Base-by-base conservation (phyloP, 2,329 filamentous ascomycete species). In the Alternaria sp. region DNA sequence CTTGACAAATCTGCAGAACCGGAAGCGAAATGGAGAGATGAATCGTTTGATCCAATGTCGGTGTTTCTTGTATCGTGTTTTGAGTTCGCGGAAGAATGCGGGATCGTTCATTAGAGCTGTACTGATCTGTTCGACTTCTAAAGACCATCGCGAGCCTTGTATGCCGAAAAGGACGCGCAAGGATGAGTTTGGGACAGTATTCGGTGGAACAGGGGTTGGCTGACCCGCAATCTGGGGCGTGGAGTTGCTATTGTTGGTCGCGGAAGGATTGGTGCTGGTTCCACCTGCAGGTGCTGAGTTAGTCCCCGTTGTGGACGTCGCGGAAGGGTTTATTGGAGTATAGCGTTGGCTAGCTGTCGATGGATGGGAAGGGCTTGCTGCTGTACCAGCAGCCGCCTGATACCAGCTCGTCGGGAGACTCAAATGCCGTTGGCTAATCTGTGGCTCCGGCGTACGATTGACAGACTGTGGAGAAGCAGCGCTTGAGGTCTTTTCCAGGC, bases 231-330 rank as follows among this genome's bases (percentile, higher is more conserved):
- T 2, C 4, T 40, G 30, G 3, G 4, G 30, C 5, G 13, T 1
- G 0, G 30, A 36, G 7, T 7, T 36, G 13, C 13, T 15, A 36
- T 1, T 36, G 0, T 15, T 15, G 0, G 9, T 0, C 1, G 30
- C 0, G 1, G 32, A n/a, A 10, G 8, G 15, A 2, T 10, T 40
- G 13, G 7, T 40, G 32, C 0, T 40, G 15, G 0, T 9, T 40
- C 30, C 13, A 0, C 13, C 30, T 3, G 30, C 25, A 10, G 3
- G 8, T 26, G 25, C 8, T 26, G 25, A 9, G 25, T 9, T 26
- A 9, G 25, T 26, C 25, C 8, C 25, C 3, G 25, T 9, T 26
- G 8, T 26, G 8, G 28, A 32, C 1, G 30, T 32, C 3, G 13
- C 13, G 1, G 12, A 7, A 8, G 30, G 3, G 5, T 2, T 9